Base-by-base conservation (phyloP, 306 rosid genomes). In the Quercus mongolica region DNA sequence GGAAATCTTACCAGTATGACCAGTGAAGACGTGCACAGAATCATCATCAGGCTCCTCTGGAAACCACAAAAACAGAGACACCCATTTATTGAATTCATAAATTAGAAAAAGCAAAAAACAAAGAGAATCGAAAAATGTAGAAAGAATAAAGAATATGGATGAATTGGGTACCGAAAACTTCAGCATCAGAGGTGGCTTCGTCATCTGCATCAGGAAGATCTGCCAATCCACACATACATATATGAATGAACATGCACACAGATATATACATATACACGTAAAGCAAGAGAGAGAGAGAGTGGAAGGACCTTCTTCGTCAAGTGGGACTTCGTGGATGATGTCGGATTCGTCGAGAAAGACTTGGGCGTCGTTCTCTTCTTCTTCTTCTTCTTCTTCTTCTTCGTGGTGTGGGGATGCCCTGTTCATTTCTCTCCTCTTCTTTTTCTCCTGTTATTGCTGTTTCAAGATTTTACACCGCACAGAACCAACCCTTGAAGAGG, bases 21-120 rank as follows among this genome's bases (percentile, higher is more conserved):
- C 97, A 5, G 96, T 91, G 83, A 93, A 95, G 41, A 67, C 86
- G 80, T 95, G 98, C 52, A 85, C 54, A 18, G 94, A 89, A 83
- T 92, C 94, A 84, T 92, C 94, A 83, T 91, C 95, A 10, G 56
- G 76, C 76, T 86, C 97, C 71, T 91, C 99, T 90, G 91, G 67
- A 89, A 69, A 83, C 25, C 44, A 62, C 30, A 28, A 70, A 69
- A 84, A 5, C 30, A 84, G 15, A 84, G 61, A 31, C 58, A 26
- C 14, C 76, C 17, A 55, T 70, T 65, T 56, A 56, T 18, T 74
- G 58, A 72, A 63, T 30, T 70, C 31, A 68, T 78, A 46, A 15
- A 56, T 38, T 5, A 9, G 61, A 52, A 18, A 51, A 18, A 15
- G 13, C 31, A 28, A n/a, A 5, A 18, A 31, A 20, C 1, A 18